Conservation (phyloP, 2,329 filamentous ascomycete genomes). For the Exutisphaerella laricina region DNA sequence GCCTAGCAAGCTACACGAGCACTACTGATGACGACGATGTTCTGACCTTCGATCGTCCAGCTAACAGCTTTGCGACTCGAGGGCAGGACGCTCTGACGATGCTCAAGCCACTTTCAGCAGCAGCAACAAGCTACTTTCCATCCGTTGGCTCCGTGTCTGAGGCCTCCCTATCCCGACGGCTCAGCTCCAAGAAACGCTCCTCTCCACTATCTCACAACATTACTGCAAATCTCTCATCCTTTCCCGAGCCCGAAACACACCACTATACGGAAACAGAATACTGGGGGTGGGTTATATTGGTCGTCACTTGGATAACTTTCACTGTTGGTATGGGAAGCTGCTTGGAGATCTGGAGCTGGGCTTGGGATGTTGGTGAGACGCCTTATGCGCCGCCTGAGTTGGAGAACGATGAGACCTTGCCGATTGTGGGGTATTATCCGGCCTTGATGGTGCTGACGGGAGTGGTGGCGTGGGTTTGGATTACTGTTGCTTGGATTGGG, state of each 20-base stretch:
- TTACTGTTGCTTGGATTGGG: conserved; percentile 92
- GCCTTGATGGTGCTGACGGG: conserved; percentile 86
- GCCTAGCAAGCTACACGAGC: conserved; percentile 56
- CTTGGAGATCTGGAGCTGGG: conserved; percentile 94
- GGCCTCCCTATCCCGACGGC: conserved; percentile 13
- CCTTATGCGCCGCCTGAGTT: conserved; percentile 93
- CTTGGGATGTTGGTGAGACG: conserved; percentile 95
- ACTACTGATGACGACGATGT: conserved; percentile 82
- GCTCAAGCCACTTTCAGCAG: conserved; percentile 21
- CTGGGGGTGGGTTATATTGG: conserved; percentile 94
- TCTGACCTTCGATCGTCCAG: conserved; percentile 53
- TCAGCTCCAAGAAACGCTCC: conserved; percentile 17
- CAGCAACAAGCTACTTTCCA: conserved; percentile 29
- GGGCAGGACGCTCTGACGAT: conserved; percentile 7
- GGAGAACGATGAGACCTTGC: conserved; percentile 88
- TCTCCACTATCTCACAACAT: conserved; percentile 28
- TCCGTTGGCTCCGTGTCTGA: conserved; percentile 14
- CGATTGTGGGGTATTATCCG: conserved; percentile 96
- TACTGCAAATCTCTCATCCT: conserved; percentile 15
- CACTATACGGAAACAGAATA: conserved; percentile 93
- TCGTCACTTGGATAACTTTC: conserved; percentile 92
- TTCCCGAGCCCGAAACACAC: conserved; percentile 54
- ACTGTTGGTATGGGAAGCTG: conserved; percentile 95
- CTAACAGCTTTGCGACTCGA: conserved; percentile 18
- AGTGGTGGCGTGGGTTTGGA: conserved; percentile 99